These are phyloP conservation scores for Taiozyma sp. DNA, from an alignment of 1,139 yeast species.

Conservation along the genomic window DNA sequence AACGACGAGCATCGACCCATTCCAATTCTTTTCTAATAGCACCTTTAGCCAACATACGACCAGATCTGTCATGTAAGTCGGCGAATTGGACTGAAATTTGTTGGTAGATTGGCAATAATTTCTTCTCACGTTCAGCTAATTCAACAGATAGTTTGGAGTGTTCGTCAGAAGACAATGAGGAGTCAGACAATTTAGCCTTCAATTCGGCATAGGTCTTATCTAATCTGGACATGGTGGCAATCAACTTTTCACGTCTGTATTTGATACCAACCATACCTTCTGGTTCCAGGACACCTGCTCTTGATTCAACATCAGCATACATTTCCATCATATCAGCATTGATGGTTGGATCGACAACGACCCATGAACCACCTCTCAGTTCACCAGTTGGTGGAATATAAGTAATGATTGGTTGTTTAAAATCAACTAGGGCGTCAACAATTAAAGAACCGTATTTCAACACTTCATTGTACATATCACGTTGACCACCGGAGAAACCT, in stretches of 20 bases:
- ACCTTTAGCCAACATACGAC: slow-evolving; percentile 95
- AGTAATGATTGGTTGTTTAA: slow-evolving; percentile 93
- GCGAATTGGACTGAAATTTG: slow-evolving; percentile 96
- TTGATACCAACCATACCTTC: slow-evolving; percentile 99
- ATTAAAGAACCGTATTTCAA: slow-evolving; percentile 94
- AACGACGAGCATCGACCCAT: slow-evolving; percentile 87
- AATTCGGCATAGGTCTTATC: slow-evolving; percentile 71
- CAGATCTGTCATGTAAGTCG: slow-evolving; percentile 94
- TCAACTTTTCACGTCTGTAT: slow-evolving; percentile 87
- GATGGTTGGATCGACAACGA: slow-evolving; percentile 97
- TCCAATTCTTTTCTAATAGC: slow-evolving; percentile 78
- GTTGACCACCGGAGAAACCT: slow-evolving; percentile 99
- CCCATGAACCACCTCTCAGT: slow-evolving; percentile 99
- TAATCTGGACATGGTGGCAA: slow-evolving; percentile 85
- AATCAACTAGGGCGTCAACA: slow-evolving; percentile 94
- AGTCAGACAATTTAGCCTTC: slow-evolving; percentile 49
- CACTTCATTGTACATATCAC: slow-evolving; percentile 98
- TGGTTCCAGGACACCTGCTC: slow-evolving; percentile 98
- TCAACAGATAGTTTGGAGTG: slow-evolving; percentile 58
- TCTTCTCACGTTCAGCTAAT: slow-evolving; percentile 73
- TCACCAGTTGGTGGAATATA: slow-evolving; percentile 98
- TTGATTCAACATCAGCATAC: slow-evolving; percentile 95
- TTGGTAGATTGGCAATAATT: slow-evolving; percentile 78
- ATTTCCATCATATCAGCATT: slow-evolving; percentile 97
- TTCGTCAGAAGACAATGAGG: slow-evolving; percentile 55